phyloP scores from a whole-genome alignment of 2,329 filamentous ascomycete species.

The Alternaria burnsii region DNA sequence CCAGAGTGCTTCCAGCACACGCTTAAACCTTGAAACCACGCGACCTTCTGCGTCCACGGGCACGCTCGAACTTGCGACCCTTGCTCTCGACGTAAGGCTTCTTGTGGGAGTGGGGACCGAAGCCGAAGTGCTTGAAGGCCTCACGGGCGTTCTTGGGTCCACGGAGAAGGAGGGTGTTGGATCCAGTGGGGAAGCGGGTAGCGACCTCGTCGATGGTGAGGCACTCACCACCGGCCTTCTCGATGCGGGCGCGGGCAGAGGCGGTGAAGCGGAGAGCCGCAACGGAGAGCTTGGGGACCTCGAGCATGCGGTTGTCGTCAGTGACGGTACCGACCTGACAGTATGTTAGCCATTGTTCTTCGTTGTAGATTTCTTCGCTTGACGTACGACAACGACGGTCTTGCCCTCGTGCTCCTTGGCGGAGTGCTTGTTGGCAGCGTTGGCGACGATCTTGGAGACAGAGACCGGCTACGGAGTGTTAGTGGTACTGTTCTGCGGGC shows the following conservation, averaged over 20 bases:
- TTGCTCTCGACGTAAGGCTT: conserved; percentile 98
- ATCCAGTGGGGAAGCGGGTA: conserved; percentile 90
- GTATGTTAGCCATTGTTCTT: conserved; percentile 22
- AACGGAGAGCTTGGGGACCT: conserved; percentile 89
- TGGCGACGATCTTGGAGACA: conserved; percentile 83
- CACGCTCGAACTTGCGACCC: conserved; percentile 99
- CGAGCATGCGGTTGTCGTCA: conserved; percentile 88
- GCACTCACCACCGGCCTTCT: conserved; percentile 91
- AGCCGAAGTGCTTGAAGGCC: conserved; percentile 98
- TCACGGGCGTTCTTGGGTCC: conserved; percentile 98
- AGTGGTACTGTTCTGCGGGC: conserved; percentile 17
- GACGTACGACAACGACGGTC: conserved; percentile 79
- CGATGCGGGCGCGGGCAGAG: conserved; percentile 91
- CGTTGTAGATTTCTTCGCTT: not conserved
- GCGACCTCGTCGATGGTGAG: conserved; percentile 98
- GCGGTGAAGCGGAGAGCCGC: conserved; percentile 97
- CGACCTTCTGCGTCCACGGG: conserved; percentile 97
- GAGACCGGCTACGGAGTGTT: conserved; percentile 69
- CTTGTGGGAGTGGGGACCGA: conserved; percentile 98
- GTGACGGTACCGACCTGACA: conserved; percentile 82
- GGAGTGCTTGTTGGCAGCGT: conserved; percentile 61
- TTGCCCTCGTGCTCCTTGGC: conserved; percentile 71
- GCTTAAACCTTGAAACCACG: conserved; percentile 99
- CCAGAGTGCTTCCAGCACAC: conserved; percentile 38
- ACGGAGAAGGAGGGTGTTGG: conserved; percentile 96